phyloP scores from a whole-genome alignment of 208 protist genomes.

The Leishmania tarentolae region DNA sequence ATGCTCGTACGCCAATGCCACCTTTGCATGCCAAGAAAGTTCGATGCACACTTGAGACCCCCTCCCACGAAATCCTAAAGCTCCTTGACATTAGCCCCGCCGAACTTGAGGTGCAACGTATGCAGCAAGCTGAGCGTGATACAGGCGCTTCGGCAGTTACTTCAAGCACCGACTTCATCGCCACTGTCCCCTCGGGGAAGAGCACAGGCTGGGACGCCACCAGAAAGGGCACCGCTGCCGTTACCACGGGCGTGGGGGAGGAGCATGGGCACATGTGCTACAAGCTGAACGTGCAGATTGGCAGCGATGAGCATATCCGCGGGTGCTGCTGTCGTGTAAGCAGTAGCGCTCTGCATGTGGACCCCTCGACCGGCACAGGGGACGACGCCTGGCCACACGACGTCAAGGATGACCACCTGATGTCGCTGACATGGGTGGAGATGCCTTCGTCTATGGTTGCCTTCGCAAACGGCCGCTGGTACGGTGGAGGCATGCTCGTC shows the following conservation, averaged over 20 bases:
- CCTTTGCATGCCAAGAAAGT: constrained; percentile 12
- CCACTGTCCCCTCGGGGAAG: not conserved
- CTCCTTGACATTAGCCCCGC: constrained; percentile 17
- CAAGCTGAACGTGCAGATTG: not conserved
- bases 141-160: not conserved
- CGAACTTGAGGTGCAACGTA: constrained; percentile 10
- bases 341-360: not conserved
- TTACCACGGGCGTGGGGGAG: not conserved
- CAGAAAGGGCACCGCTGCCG: not conserved
- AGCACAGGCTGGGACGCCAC: not conserved
- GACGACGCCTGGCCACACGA: not conserved
- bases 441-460: constrained; percentile 70
- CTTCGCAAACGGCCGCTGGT: constrained; percentile 85
- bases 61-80: not conserved
- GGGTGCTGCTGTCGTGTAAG: not conserved
- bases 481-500: constrained; percentile 80
- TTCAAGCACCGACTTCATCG: not conserved
- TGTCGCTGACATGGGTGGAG: constrained; percentile 53
- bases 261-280: too few relatives aligned
- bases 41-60: constrained; percentile 1
- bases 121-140: not conserved
- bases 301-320: not conserved
- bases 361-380: not conserved
- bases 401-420: constrained; percentile 10
- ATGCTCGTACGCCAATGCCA: constrained; percentile 8